Conservation (phyloP, 2,329 filamentous ascomycete genomes). For the Pleochaeta shiraiana region DNA sequence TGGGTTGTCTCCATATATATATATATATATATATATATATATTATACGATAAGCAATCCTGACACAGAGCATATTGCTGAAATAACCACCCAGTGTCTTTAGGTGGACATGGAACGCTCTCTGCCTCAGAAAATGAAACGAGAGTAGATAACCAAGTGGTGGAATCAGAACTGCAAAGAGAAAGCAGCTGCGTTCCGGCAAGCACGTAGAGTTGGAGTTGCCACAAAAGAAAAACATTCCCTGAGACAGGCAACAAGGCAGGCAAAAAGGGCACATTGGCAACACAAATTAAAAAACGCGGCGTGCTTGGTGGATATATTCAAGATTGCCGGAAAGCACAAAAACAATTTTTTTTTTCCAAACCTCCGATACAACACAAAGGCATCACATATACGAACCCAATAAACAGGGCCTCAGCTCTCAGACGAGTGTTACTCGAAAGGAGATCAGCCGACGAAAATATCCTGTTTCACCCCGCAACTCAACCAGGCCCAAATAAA, state of each 20-base stretch:
- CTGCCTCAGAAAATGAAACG: background rate
- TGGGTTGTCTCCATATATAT: too few species aligned
- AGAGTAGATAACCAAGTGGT: background rate
- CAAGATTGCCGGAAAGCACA: background rate
- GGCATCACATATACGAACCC: background rate
- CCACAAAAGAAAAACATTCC: background rate
- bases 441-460: background rate
- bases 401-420: background rate
- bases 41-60: too few species aligned
- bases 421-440: background rate
- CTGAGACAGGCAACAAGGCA: background rate
- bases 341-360: background rate
- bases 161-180: background rate
- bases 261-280: background rate
- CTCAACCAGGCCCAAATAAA: background rate
- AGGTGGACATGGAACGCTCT: background rate
- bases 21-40: too few species aligned
- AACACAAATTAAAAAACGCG: background rate
- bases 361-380: background rate
- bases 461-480: background rate
- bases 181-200: background rate
- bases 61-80: too few species aligned
- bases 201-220: background rate
- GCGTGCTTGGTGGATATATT: background rate
- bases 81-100: background rate